Conservation (phyloP, 2,329 filamentous ascomycete genomes). For the Cladorrhinum sp. region DNA sequence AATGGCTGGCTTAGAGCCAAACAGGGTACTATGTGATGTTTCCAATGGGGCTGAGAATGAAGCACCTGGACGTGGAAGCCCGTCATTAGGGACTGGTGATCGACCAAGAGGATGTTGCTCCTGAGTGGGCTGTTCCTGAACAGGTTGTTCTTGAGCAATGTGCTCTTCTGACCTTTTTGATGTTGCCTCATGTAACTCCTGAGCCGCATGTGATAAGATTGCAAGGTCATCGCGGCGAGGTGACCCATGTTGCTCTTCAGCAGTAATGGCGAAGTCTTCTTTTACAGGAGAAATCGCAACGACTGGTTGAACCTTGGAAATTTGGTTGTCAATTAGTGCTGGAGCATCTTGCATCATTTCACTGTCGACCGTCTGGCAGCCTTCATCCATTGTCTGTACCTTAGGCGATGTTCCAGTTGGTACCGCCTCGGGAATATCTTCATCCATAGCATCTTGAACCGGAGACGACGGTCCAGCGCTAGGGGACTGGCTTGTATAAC, state of each 20-base stretch:
- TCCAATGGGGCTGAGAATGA: background rate
- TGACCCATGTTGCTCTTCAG: background rate
- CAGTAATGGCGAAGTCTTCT: background rate
- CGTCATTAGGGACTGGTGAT: background rate
- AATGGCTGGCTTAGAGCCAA: slow-evolving; percentile 15
- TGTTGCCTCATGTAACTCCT: background rate
- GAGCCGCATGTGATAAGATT: background rate
- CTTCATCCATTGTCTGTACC: slow-evolving; percentile 30
- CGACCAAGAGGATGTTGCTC: background rate
- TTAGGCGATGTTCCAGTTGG: slow-evolving; percentile 18
- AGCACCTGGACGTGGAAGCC: background rate
- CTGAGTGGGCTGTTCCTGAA: background rate
- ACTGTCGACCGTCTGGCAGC: slow-evolving; percentile 30
- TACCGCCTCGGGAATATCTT: slow-evolving; percentile 19
- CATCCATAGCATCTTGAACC: slow-evolving; percentile 21
- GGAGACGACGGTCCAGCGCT: slow-evolving; percentile 58
- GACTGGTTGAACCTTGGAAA: background rate
- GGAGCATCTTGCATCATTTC: slow-evolving; percentile 9
- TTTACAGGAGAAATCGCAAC: background rate
- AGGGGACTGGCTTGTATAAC: slow-evolving; percentile 66
- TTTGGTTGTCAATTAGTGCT: background rate
- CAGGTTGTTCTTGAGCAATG: background rate
- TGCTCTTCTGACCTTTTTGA: background rate
- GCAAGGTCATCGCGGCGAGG: background rate
- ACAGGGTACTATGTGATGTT: slow-evolving; percentile 10